Evolutionary conservation across 768 basidiomycete genomes (phyloP).

Genomic region (Fomitopsis serialis): DNA sequence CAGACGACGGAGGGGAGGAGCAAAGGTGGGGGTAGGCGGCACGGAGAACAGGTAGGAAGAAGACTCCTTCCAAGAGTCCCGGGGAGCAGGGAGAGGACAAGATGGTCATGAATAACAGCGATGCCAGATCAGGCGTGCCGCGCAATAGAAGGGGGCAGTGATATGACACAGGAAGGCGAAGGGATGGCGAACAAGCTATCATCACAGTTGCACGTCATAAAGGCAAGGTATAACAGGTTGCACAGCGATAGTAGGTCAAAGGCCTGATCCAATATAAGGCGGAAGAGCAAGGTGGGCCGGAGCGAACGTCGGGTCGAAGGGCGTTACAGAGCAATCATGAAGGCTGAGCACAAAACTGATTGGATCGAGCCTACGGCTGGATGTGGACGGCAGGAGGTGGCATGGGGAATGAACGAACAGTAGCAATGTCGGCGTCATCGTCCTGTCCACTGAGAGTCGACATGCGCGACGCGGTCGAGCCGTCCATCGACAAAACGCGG

Average conservation of each 20-base stretch:
- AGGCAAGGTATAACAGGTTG: background rate
- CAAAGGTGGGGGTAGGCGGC: background rate
- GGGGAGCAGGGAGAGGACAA: background rate
- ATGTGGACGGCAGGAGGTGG: constrained; percentile 9
- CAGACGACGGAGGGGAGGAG: background rate
- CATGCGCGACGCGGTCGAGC: constrained; percentile 30
- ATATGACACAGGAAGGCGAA: background rate
- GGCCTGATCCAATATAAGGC: background rate
- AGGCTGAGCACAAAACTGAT: background rate
- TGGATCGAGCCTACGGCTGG: background rate
- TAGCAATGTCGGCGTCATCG: constrained; percentile 14
- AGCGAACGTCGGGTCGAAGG: background rate
- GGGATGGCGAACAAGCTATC: background rate
- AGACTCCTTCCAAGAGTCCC: background rate
- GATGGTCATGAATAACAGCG: background rate
- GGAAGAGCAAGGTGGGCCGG: background rate
- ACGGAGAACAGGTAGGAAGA: background rate
- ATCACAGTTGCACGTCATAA: background rate
- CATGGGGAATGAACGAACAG: constrained; percentile 16
- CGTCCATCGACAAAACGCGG: constrained; percentile 53
- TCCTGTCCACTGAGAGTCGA: constrained; percentile 14
- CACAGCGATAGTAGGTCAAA: background rate
- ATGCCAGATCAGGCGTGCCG: constrained; percentile 3
- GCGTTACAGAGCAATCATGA: background rate
- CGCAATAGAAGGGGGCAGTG: background rate